Evolutionary conservation across 2,329 filamentous ascomycete species (phyloP), one percentile per base, ranked within the genome.

Genomic region (Talaromyces sp.): DNA sequence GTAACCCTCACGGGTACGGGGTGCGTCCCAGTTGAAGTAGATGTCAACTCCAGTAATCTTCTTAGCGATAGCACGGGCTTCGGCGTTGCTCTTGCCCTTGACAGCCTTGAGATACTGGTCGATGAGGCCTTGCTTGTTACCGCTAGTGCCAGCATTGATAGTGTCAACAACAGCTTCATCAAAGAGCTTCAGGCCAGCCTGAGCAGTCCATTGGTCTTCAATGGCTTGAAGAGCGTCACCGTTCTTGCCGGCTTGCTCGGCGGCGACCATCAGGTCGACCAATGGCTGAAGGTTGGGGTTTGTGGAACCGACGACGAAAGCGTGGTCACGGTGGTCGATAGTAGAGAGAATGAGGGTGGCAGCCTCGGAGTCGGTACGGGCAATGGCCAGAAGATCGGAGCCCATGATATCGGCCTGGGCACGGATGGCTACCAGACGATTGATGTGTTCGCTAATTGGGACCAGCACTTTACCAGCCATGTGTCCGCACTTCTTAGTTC

Each of bases 331-430:
- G 54, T 89, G 87, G 77, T 99, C 94, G 70, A 99, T 97, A 65
- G 91, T 96, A 30, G 90, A 93, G 59, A 91, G 96, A 80, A 99
- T 96, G 66, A 99, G 87, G 4, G 94, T 99, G 30, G 94, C 94
- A 49, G 94, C 94, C 81, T 99, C 94, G 64, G 94, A 95, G 76
- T 99, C 94, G 54, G 94, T 99, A 68, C 94, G 88, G 49, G 94
- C 94, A 61, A 99, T 86, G 62, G 91, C 90, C 35, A 99, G 78
- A 57, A 99, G 87, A 70, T 99, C 91, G 57, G 86, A 83, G 60
- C 90, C 94, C 94, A 99, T 97, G 69, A 99, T 97, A 71, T 99
- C 94, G 64, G 94, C 93, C 77, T 99, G 94, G 4, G 94, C 93
- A 55, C 94, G 88, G 73, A 99, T 97, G 64, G 94, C 92, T 46